Evolutionary conservation across 2,329 filamentous ascomycete genomes (phyloP), one percentile per base, ranked within the genome.

Genomic region (Fusarium penzigii): DNA sequence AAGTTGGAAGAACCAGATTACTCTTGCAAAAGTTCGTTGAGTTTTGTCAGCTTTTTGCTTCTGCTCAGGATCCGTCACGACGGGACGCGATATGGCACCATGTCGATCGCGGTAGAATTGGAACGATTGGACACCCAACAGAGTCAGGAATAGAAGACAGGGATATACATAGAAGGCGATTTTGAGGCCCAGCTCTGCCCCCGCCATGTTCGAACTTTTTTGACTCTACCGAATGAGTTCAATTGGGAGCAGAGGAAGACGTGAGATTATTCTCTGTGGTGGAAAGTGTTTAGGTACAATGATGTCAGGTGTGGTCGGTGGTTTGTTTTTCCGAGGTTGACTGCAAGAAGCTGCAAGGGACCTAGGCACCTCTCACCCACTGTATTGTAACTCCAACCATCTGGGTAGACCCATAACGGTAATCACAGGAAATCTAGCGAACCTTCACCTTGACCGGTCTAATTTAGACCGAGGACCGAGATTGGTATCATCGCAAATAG

Each of bases 121-220:
- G 38, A 71, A 46, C 6, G 71, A 61, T 56, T 76, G 73, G 1
- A 67, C 68, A 3, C 68, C 63, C 14, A 75, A 48, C 6, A 76
- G 56, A 2, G 70, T 66, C 4, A 64, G 50, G 43, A 76, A 74
- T 9, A 76, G 66, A 6, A 68, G 63, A 39, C 68, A 70, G 1
- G 74, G 74, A 52, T 76, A 76, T 46, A 70, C 48, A 46, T 76
- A 76, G 56, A 76, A 76, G 52, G 69, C 70, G 8, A 71, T 62
- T 52, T 70, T 64, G 44, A 76, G 59, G 38, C 69, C 74, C 40
- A 69, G 52, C 58, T 73, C 61, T 44, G 65, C 62, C 41, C 56
- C 65, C 42, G 68, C 69, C 71, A 74, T 74, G 5, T 36, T 36
- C 32, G 5, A 36, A 25, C 20, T 25, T 25, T 25, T 11, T 36